Conservation (phyloP, 2,329 filamentous ascomycete species). For the Sporothrix curviconia region DNA sequence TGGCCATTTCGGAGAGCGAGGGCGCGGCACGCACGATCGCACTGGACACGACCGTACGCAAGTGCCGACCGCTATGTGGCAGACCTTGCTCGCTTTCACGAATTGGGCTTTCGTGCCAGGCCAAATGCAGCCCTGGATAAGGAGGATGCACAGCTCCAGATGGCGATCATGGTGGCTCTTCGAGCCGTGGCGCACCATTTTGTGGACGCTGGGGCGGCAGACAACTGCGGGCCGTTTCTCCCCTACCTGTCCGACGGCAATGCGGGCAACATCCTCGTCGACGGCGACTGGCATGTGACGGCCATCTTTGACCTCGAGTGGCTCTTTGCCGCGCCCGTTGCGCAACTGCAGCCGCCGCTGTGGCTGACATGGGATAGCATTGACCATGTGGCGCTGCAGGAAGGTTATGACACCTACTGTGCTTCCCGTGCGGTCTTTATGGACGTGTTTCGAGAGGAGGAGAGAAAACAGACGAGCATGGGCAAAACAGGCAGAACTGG, state of each 20-base stretch:
- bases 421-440: too few relatives aligned
- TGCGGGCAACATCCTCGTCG: constrained; percentile 27
- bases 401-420: too few relatives aligned
- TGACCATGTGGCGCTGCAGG: too few relatives aligned
- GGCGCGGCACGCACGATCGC: constrained; percentile 26
- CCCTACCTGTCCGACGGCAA: constrained; percentile 26
- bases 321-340: constrained; percentile 25
- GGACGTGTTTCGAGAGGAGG: too few relatives aligned
- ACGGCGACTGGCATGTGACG: constrained; percentile 28
- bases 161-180: constrained; percentile 19
- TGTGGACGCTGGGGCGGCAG: too few relatives aligned
- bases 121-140: constrained; percentile 21
- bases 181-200: not conserved
- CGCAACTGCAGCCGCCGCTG: constrained; percentile 23
- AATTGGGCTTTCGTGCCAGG: constrained; percentile 22
- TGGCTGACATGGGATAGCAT: constrained; percentile 24
- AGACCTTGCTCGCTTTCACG: constrained; percentile 24
- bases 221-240: constrained; percentile 18
- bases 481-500: too few relatives aligned
- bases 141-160: constrained; percentile 24
- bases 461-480: too few relatives aligned
- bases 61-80: constrained; percentile 24
- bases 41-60: constrained; percentile 25
- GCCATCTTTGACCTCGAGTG: constrained; percentile 28
- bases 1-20: constrained; percentile 28